Evolutionary conservation across 108 stramenopile genomes (phyloP).

Genomic region (Conticribra guillardii): DNA sequence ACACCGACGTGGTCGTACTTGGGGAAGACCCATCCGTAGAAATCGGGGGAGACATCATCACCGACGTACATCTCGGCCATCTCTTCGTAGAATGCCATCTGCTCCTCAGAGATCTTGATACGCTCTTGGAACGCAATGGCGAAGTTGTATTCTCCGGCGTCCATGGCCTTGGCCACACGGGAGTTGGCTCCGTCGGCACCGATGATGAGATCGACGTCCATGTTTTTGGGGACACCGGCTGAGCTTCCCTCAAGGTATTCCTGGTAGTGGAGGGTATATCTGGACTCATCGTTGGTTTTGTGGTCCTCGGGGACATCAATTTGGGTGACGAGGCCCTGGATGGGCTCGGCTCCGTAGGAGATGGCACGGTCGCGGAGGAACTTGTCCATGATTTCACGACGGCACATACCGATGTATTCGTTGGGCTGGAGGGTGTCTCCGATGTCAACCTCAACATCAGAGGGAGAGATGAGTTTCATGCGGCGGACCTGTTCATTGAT

Average conservation of each 20-base stretch:
- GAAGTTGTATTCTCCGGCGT: constrained; percentile 97
- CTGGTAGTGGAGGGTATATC: constrained; percentile 92
- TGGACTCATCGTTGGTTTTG: constrained; percentile 64
- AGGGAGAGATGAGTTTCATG: constrained; percentile 98
- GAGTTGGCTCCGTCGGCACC: constrained; percentile 98
- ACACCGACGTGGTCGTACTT: constrained; percentile 99
- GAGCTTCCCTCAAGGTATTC: constrained; percentile 71
- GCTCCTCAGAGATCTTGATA: constrained; percentile 96
- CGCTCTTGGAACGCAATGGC: constrained; percentile 99
- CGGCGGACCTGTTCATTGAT: constrained; percentile 73
- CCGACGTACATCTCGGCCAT: constrained; percentile 99
- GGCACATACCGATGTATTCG: constrained; percentile 99
- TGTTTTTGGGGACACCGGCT: constrained; percentile 76
- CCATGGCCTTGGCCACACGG: constrained; percentile 98
- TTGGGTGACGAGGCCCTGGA: constrained; percentile 94
- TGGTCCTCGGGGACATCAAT: constrained; percentile 93
- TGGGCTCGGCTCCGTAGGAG: constrained; percentile 88
- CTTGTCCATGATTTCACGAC: constrained; percentile 96
- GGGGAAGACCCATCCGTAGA: constrained; percentile 99
- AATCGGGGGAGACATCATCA: constrained; percentile 98
- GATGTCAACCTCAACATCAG: constrained; percentile 96
- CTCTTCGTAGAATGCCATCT: constrained; percentile 98
- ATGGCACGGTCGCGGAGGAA: constrained; percentile 97
- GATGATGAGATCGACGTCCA: constrained; percentile 93
- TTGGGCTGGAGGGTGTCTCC: constrained; percentile 95